These are phyloP conservation scores for Emmonsia crescens DNA, from an alignment of 2,329 filamentous ascomycete species.

Conservation along the genomic window DNA sequence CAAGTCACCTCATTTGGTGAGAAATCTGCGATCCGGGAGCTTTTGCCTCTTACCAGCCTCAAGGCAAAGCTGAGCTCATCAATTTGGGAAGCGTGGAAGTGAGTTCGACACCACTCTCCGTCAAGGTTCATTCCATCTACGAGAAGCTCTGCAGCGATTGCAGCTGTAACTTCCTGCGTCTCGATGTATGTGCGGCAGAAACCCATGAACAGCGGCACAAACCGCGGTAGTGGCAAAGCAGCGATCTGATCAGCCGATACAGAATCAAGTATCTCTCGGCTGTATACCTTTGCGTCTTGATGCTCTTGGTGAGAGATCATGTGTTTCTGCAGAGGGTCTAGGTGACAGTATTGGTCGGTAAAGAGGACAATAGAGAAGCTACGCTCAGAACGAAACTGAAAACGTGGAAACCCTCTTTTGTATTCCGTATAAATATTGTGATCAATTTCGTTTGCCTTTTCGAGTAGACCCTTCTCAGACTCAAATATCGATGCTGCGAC, in stretches of 20 bases:
- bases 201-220: slow-evolving; percentile 14
- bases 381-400: slow-evolving; percentile 9
- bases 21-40: slow-evolving; percentile 17
- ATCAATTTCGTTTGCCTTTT: slow-evolving; percentile 1
- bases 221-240: slow-evolving; percentile 14
- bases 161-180: slow-evolving; percentile 15
- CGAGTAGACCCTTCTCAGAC: slow-evolving; percentile 39
- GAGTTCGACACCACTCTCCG: slow-evolving; percentile 13
- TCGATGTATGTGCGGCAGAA: slow-evolving; percentile 15
- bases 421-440: slow-evolving; percentile 19
- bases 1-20: slow-evolving; percentile 18
- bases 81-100: slow-evolving; percentile 7
- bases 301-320: slow-evolving; percentile 4
- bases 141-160: slow-evolving; percentile 21
- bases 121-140: slow-evolving; percentile 21
- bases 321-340: background rate
- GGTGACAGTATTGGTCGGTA: slow-evolving; percentile 6
- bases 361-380: slow-evolving; percentile 13
- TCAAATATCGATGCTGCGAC: slow-evolving; percentile 13
- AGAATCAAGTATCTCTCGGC: slow-evolving; percentile 59
- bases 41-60: slow-evolving; percentile 12
- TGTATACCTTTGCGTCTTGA: slow-evolving; percentile 65
- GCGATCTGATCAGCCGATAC: slow-evolving; percentile 41
- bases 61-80: slow-evolving; percentile 11
- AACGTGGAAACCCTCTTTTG: slow-evolving; percentile 15